Conservation (phyloP, 495 filamentous ascomycete genomes). For the Lasiosphaeria hispida region DNA sequence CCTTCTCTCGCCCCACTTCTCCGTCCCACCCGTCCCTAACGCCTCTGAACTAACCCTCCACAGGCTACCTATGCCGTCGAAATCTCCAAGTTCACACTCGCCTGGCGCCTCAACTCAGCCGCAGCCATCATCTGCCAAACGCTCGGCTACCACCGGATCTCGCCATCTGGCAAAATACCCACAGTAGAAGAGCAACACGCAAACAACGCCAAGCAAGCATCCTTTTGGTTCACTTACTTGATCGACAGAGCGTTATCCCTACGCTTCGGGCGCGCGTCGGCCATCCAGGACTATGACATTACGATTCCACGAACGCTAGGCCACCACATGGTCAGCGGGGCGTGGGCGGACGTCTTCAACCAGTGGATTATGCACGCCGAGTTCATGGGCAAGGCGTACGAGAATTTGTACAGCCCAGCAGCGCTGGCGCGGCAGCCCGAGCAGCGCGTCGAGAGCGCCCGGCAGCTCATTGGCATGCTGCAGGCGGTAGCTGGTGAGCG, state of each 20-base stretch:
- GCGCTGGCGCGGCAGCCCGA: slow-evolving; percentile 50
- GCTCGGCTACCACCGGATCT: slow-evolving; percentile 56
- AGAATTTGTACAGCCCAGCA: slow-evolving; percentile 59
- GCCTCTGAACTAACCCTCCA: neutral
- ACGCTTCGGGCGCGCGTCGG: slow-evolving; percentile 60
- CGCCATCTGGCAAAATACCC: slow-evolving; percentile 45
- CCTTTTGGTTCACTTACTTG: slow-evolving; percentile 66
- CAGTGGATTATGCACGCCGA: slow-evolving; percentile 54
- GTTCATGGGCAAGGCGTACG: slow-evolving; percentile 58
- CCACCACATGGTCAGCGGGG: slow-evolving; percentile 25
- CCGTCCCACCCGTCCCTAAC: neutral
- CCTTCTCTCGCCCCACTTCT: neutral
- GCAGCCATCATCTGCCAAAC: slow-evolving; percentile 61
- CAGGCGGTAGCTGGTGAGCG: slow-evolving; percentile 5
- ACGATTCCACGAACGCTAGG: slow-evolving; percentile 44
- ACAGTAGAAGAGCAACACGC: slow-evolving; percentile 25
- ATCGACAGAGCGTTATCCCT: slow-evolving; percentile 60
- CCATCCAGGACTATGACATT: slow-evolving; percentile 65
- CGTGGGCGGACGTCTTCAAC: slow-evolving; percentile 36
- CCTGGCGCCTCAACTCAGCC: slow-evolving; percentile 58
- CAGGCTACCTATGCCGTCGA: slow-evolving; percentile 57
- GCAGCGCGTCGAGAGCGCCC: slow-evolving; percentile 42
- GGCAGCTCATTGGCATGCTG: slow-evolving; percentile 19
- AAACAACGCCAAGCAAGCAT: slow-evolving; percentile 37
- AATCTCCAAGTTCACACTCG: slow-evolving; percentile 60